Base-by-base conservation (phyloP, 176 grass and related monocot genomes). In the Aegilops sharonensis region DNA sequence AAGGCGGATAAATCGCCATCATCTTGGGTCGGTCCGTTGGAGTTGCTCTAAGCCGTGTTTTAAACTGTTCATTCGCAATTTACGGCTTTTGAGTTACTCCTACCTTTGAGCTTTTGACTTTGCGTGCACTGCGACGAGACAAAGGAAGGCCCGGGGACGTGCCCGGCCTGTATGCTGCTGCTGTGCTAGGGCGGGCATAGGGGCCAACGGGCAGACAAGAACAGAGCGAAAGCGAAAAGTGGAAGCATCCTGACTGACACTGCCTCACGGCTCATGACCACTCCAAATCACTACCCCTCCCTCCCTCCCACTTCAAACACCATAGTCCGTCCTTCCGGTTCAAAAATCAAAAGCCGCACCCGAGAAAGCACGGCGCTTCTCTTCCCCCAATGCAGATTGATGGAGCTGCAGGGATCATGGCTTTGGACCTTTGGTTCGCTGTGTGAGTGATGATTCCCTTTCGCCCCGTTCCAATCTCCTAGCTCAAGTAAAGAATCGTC, bases 181-280 rank as follows among this genome's bases (percentile, higher is more conserved):
- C 47, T 50, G 4, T 35, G 42, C 40, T 62, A 48, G 71, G 23
- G 25, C 10, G n/a, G 62, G 40, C 35, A 73, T 47, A 47, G 34
- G 77, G 85, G 5, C 85, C 77, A 54, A 82, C 18, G 83, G 65
- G 54, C 68, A 80, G 60, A 87, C 62, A 87, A 45, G 72, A 36
- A 77, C 82, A 88, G 70, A 81, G 77, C 70, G 84, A 91, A 91
- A 88, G 89, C 71, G 62, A 81, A 91, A 88, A 88, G 77, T n/a
- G 29, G 89, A 87, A 91, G 76, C 80, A 34, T 87, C 89, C 85
- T 72, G 70, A 77, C 85, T 90, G 84, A 78, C 87, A 83, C 34
- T 63, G 63, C 5, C 45, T 50, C 43, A 78, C 63, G 23, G 7
- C 75, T 68, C 50, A 39, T 23, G 52, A 37, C 57, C 57, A 36